phyloP scores from a whole-genome alignment of 352 stramenopile genomes.

The Pythium utonaiense region DNA sequence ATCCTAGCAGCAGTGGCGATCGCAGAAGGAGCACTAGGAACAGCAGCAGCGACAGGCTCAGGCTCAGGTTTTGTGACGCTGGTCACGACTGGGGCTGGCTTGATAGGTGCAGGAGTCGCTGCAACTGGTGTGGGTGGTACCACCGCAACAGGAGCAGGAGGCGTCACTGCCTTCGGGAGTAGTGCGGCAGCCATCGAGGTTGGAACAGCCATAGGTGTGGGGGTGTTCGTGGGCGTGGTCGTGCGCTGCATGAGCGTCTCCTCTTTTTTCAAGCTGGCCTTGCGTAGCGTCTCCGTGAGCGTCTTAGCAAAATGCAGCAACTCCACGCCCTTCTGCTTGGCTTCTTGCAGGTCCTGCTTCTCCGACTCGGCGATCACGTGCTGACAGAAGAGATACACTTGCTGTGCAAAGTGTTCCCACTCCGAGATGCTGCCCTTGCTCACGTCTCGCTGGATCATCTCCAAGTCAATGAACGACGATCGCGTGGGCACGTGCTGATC shows the following conservation, averaged over 20 bases:
- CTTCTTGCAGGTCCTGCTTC: conserved; percentile 41
- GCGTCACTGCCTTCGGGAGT: neutral
- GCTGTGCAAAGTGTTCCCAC: conserved; percentile 66
- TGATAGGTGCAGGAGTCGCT: neutral
- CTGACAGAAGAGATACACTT: conserved; percentile 73
- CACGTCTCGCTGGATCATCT: conserved; percentile 44
- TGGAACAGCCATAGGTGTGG: neutral
- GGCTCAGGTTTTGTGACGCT: neutral
- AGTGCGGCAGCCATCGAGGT: neutral
- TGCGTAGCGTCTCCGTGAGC: conserved; percentile 65
- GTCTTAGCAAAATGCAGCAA: conserved; percentile 72
- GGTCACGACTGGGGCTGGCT: neutral
- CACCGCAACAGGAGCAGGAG: neutral
- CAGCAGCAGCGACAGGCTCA: neutral
- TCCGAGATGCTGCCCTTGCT: conserved; percentile 38
- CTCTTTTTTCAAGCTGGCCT: conserved; percentile 70
- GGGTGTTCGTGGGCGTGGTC: neutral
- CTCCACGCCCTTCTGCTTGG: conserved; percentile 70
- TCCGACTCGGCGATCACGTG: conserved; percentile 64
- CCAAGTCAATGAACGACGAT: conserved; percentile 41
- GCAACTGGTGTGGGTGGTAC: neutral
- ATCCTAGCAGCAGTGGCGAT: neutral
- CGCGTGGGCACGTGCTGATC: neutral
- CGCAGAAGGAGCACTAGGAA: neutral
- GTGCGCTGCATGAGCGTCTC: conserved; percentile 40